phyloP scores from a whole-genome alignment of 306 rosid species.

The Begonia masoniana region DNA sequence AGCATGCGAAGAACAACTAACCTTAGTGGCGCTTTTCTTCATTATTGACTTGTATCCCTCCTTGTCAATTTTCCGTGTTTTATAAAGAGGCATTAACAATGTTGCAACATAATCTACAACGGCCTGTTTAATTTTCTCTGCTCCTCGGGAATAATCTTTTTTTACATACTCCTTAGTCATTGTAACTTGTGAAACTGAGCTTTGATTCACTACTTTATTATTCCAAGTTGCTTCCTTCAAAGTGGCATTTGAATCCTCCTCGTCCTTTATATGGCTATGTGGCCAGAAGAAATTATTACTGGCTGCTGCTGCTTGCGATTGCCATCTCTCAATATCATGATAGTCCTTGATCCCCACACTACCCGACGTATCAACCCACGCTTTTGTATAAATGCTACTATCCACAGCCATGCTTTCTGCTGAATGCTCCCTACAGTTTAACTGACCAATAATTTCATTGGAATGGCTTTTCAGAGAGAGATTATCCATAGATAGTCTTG shows the following conservation, averaged over 20 bases:
- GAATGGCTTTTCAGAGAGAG: conserved; percentile 91
- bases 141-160: conserved; percentile 57
- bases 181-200: conserved; percentile 87
- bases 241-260: conserved; percentile 81
- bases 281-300: conserved; percentile 50
- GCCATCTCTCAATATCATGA: conserved; percentile 98
- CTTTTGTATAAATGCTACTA: conserved; percentile 83
- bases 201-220: conserved; percentile 71
- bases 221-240: conserved; percentile 54
- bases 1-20: conserved; percentile 16
- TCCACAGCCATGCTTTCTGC: conserved; percentile 93
- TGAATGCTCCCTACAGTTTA: conserved; percentile 85
- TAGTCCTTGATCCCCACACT: conserved; percentile 73
- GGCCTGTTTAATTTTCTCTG: conserved; percentile 89
- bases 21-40: conserved; percentile 99
- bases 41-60: conserved; percentile 96
- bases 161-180: conserved; percentile 54
- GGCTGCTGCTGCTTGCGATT: conserved; percentile 93
- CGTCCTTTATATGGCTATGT: conserved; percentile 46
- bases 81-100: conserved; percentile 96
- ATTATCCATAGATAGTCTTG: conserved; percentile 68
- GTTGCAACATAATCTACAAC: conserved; percentile 97
- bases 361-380: conserved; percentile 93
- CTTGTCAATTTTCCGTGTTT: conserved; percentile 86
- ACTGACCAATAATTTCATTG: conserved; percentile 72